These are phyloP conservation scores for Torrubiella hemipterigena DNA, from an alignment of 2,329 filamentous ascomycete species.

Conservation along the genomic window DNA sequence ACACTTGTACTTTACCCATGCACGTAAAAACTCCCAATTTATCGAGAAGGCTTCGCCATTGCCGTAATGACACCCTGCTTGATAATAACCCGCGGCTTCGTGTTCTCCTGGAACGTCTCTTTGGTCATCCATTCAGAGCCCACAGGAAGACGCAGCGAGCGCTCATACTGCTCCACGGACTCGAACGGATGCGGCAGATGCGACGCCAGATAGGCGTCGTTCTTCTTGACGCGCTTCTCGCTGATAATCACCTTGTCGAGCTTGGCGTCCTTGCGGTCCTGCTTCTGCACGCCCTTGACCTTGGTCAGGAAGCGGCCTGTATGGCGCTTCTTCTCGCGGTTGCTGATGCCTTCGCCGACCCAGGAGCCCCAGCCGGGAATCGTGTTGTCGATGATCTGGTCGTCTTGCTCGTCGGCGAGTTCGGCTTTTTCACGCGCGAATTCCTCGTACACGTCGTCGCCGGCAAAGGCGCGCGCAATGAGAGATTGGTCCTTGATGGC, in stretches of 20 bases:
- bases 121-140: conserved; percentile 97
- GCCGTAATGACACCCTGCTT: conserved; percentile 86
- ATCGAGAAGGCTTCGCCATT: conserved; percentile 61
- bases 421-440: conserved; percentile 73
- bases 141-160: conserved; percentile 72
- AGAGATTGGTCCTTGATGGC: conserved; percentile 53
- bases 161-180: conserved; percentile 77
- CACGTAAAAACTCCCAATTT: no score
- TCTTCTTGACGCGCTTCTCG: conserved; percentile 86
- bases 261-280: conserved; percentile 71
- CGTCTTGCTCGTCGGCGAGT: conserved; percentile 62
- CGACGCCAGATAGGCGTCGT: conserved; percentile 74
- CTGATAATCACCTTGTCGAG: conserved; percentile 81
- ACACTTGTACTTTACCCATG: no score
- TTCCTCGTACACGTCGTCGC: conserved; percentile 69
- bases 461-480: conserved; percentile 76
- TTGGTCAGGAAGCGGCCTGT: conserved; percentile 51
- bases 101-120: conserved; percentile 79
- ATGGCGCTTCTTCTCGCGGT: conserved; percentile 53
- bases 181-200: conserved; percentile 85
- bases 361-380: conserved; percentile 91
- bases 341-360: conserved; percentile 73
- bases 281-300: conserved; percentile 60
- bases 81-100: conserved; percentile 78
- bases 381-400: conserved; percentile 72